phyloP scores from a whole-genome alignment of 2,329 filamentous ascomycete species.

The Phaeosphaeriaceae sp. region DNA sequence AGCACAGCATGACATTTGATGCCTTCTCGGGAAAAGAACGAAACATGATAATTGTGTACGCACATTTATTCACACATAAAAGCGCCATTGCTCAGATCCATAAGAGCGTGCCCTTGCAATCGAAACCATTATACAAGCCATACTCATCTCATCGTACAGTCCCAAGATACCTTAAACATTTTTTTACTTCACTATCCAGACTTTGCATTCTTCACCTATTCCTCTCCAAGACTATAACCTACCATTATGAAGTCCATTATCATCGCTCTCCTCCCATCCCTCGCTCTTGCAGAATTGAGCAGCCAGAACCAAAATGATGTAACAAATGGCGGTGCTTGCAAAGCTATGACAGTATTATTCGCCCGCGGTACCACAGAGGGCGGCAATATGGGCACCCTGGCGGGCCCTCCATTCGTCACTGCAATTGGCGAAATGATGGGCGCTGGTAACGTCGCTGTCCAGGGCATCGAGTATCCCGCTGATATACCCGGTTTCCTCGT shows the following conservation, averaged over 20 bases:
- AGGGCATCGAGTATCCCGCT: conserved; percentile 63
- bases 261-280: conserved; percentile 15
- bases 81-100: too few relatives aligned
- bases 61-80: not conserved
- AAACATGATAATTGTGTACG: conserved; percentile 16
- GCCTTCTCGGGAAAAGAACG: conserved; percentile 5
- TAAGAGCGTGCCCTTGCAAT: too few relatives aligned
- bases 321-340: conserved; percentile 45
- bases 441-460: conserved; percentile 55
- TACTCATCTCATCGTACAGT: too few relatives aligned
- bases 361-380: conserved; percentile 62
- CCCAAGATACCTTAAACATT: not conserved
- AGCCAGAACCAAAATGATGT: conserved; percentile 36
- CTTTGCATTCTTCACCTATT: not conserved
- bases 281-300: conserved; percentile 26
- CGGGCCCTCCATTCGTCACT: conserved; percentile 60
- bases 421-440: conserved; percentile 52
- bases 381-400: conserved; percentile 59
- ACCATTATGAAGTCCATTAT: conserved; percentile 23
- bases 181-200: not conserved
- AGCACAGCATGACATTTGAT: conserved; percentile 23
- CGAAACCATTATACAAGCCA: too few relatives aligned
- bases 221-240: not conserved
- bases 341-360: conserved; percentile 60
- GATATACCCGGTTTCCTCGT: conserved; percentile 52